Evolutionary conservation across 805 yeast genomes (phyloP), one percentile per base, ranked within the genome.

Genomic region (Sugiyamaella qingdaonensis): DNA sequence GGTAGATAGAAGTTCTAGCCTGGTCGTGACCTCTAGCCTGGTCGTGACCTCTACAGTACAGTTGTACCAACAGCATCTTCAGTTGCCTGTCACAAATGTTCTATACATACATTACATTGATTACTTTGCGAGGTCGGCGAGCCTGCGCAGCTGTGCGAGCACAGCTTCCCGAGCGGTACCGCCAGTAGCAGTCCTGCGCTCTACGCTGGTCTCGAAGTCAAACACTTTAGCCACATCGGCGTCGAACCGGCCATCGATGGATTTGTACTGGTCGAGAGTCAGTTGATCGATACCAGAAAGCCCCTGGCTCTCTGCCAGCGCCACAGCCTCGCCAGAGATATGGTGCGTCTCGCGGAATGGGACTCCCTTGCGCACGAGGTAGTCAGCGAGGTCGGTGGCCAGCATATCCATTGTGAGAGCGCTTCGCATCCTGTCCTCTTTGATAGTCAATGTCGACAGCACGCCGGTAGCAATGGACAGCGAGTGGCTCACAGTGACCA

Each of bases 321-420:
- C 83, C 45, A 94, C 99, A 74, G 97, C 94, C 71, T 90, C 96
- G 53, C 99, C 99, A 5, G 97, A 89, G 57, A 94, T 94, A 71
- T 94, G 98, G 74, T 94, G 99, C 0, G 99, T 94, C 73, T 94
- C 98, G 77, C 99, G 88, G 76, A 94, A 94, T 53, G 99, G 99
- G 60, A 94, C 99, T 56, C 99, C 99, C 71, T 86, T 91, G 75
- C 97, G 85, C 49, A 94, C 99, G 60, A 94, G 78, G 70, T 94
- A 94, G 70, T 94, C 99, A 39, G 99, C 99, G 62, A 94, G 79
- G 69, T 94, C 99, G 32, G 99, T 94, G 18, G 99, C 99, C 63
- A 94, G 80, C 99, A 94, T 94, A 72, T 94, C 99, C 96, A 92
- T 92, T 29, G 98, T 91, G 64, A 94, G 79, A 0, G 98, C 92